phyloP scores from a whole-genome alignment of 1,284 basidiomycete species.

The Boletus mariae region DNA sequence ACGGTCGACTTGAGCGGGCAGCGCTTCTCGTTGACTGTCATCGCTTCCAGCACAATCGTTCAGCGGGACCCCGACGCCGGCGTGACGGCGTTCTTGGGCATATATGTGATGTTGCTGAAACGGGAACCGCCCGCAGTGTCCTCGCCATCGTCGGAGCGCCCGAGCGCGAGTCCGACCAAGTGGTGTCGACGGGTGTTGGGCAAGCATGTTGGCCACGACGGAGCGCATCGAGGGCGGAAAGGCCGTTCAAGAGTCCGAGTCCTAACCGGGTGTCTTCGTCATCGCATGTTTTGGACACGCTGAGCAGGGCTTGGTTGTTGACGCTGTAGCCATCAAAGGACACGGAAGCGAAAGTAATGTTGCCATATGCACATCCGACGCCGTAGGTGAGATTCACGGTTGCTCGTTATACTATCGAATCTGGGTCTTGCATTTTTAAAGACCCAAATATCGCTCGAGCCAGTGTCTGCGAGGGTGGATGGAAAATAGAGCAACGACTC shows the following conservation, averaged over 20 bases:
- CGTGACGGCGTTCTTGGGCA: slow-evolving; percentile 33
- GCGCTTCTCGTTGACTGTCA: slow-evolving; percentile 31
- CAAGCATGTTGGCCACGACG: slow-evolving; percentile 39
- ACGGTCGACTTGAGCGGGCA: slow-evolving; percentile 28
- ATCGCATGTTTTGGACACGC: slow-evolving; percentile 16
- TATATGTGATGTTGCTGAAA: slow-evolving; percentile 31
- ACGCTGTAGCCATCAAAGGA: slow-evolving; percentile 24
- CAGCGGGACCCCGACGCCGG: slow-evolving; percentile 37
- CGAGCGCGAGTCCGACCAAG: slow-evolving; percentile 41
- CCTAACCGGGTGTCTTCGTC: slow-evolving; percentile 28
- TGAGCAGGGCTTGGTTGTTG: slow-evolving; percentile 26
- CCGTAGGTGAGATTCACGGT: slow-evolving; percentile 32
- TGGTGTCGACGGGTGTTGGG: slow-evolving; percentile 34
- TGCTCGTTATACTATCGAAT: slow-evolving; percentile 21
- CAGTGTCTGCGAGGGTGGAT: slow-evolving; percentile 31
- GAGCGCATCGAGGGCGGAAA: slow-evolving; percentile 22
- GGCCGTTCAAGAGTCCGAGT: slow-evolving; percentile 21
- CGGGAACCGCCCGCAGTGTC: slow-evolving; percentile 35
- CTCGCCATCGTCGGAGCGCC: slow-evolving; percentile 39
- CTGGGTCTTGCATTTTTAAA: slow-evolving; percentile 15
- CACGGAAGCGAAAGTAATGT: slow-evolving; percentile 23
- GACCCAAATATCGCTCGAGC: slow-evolving; percentile 32
- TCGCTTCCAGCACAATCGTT: slow-evolving; percentile 41
- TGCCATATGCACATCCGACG: slow-evolving; percentile 28
- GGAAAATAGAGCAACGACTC: background rate